A percentile compares a stretch with the other conserved stretches of the same genome.
Evolutionary conservation across 441 rosid species (phyloP).

Genomic region (Aquilaria agallochum): DNA sequence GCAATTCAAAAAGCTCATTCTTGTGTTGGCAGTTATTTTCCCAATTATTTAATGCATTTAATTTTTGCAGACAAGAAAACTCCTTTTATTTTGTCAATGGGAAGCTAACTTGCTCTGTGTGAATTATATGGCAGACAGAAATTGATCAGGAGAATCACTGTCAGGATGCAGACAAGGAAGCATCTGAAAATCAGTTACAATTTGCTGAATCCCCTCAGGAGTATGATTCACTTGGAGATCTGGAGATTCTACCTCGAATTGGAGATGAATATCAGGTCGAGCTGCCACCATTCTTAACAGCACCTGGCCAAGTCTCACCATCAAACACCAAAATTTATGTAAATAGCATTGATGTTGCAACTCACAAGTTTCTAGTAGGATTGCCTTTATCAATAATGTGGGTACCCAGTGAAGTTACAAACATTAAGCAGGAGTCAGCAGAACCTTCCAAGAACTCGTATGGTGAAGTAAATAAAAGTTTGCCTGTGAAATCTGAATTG

Average conservation of each 20-base stretch:
- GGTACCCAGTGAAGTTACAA: constrained; percentile 27
- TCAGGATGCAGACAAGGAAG: constrained; percentile 25
- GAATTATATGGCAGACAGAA: constrained; percentile 24
- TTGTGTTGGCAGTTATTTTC: too few species aligned
- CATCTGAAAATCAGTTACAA: constrained; percentile 24
- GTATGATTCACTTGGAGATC: constrained; percentile 31
- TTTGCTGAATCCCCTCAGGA: constrained; percentile 23
- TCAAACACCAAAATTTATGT: constrained; percentile 11
- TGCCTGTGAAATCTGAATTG: constrained; percentile 21
- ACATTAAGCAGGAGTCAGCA: constrained; percentile 14
- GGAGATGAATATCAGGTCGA: constrained; percentile 48
- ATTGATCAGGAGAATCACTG: constrained; percentile 12
- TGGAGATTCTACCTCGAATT: constrained; percentile 42
- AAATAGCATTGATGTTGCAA: neutral
- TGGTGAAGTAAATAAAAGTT: constrained; percentile 8
- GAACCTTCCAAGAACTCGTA: constrained; percentile 14
- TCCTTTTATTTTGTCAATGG: constrained; percentile 1
- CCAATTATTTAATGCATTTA: too few species aligned
- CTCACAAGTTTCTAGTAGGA: constrained; percentile 26
- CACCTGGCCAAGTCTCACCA: constrained; percentile 11
- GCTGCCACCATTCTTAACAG: constrained; percentile 33
- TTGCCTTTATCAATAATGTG: constrained; percentile 42
- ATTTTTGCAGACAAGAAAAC: neutral
- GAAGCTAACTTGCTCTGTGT: constrained; percentile 8
- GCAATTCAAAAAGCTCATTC: neutral